Percentiles rank a stretch among this genome's conserved stretches.
Conservation (phyloP, 805 yeast species). For the Monosporozyma servazzii region DNA sequence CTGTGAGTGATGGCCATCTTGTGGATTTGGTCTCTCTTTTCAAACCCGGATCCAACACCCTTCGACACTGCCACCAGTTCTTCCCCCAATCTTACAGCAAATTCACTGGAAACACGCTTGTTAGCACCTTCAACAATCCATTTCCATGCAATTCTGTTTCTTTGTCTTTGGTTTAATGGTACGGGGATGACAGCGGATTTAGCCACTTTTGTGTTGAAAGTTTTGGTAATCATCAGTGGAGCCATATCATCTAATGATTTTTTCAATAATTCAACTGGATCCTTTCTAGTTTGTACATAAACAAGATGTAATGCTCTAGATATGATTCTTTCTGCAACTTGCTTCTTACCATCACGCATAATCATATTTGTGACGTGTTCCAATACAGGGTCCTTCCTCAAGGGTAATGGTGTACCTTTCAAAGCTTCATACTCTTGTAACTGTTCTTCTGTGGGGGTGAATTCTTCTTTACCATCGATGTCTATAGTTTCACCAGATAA, state of each 20-base stretch:
- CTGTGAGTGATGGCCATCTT: constrained; percentile 82
- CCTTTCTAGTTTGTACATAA: constrained; percentile 49
- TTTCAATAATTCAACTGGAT: constrained; percentile 71
- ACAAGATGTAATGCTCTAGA: constrained; percentile 71
- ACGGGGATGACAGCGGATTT: constrained; percentile 73
- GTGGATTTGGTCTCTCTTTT: constrained; percentile 74
- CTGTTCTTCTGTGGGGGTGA: constrained; percentile 60
- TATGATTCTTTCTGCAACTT: constrained; percentile 63
- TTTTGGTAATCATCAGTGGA: constrained; percentile 71
- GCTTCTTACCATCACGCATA: constrained; percentile 88
- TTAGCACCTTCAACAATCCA: constrained; percentile 87
- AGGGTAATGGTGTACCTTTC: constrained; percentile 48
- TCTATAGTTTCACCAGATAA: constrained; percentile 34
- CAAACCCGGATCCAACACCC: constrained; percentile 77
- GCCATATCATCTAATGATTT: constrained; percentile 71
- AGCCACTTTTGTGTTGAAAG: constrained; percentile 78
- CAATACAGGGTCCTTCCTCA: constrained; percentile 56
- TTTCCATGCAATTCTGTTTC: constrained; percentile 75
- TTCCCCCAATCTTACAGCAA: constrained; percentile 83
- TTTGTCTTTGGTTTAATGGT: constrained; percentile 73
- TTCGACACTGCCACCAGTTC: constrained; percentile 69
- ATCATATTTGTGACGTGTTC: constrained; percentile 75
- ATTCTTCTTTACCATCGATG: constrained; percentile 24
- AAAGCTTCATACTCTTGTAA: constrained; percentile 44
- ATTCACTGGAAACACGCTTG: constrained; percentile 69